These are phyloP conservation scores for Aspergillus viridinutans DNA, from an alignment of 2,329 filamentous ascomycete species.

Conservation along the genomic window DNA sequence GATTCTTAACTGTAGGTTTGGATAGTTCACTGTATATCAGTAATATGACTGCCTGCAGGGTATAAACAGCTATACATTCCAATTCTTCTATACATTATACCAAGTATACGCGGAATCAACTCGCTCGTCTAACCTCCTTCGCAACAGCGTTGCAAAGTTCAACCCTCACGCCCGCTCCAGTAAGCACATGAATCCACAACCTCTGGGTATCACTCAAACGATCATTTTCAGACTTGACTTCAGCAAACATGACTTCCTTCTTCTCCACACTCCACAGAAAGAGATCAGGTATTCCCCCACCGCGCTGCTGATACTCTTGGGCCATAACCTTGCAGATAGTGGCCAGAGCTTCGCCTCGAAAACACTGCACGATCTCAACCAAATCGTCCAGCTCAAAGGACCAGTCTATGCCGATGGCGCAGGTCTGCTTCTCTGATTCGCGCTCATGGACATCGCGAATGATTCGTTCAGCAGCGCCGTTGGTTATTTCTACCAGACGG, in stretches of 20 bases:
- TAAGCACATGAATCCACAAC: slow-evolving; percentile 93
- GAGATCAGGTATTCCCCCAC: slow-evolving; percentile 85
- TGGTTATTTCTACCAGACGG: slow-evolving; percentile 79
- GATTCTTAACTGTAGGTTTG: not conserved
- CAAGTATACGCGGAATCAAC: slow-evolving; percentile 3
- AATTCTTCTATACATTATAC: not conserved
- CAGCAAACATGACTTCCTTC: slow-evolving; percentile 68
- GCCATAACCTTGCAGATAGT: slow-evolving; percentile 89
- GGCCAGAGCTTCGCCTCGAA: slow-evolving; percentile 73
- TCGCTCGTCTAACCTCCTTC: slow-evolving; percentile 44
- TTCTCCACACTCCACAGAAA: slow-evolving; percentile 71
- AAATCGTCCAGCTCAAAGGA: slow-evolving; percentile 76
- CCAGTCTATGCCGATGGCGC: slow-evolving; percentile 91
- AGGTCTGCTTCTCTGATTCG: slow-evolving; percentile 68
- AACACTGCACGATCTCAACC: slow-evolving; percentile 71
- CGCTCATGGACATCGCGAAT: slow-evolving; percentile 64
- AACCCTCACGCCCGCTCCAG: slow-evolving; percentile 76
- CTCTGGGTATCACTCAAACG: slow-evolving; percentile 91
- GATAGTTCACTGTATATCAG: not conserved
- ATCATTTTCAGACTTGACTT: slow-evolving; percentile 85
- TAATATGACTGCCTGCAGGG: not conserved
- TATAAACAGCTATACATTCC: not conserved
- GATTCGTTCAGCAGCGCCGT: slow-evolving; percentile 67
- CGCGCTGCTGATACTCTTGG: slow-evolving; percentile 85
- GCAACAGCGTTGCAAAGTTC: slow-evolving; percentile 70